Conservation (phyloP, 345 rosid genomes). For the Noccaea bulbosa region DNA sequence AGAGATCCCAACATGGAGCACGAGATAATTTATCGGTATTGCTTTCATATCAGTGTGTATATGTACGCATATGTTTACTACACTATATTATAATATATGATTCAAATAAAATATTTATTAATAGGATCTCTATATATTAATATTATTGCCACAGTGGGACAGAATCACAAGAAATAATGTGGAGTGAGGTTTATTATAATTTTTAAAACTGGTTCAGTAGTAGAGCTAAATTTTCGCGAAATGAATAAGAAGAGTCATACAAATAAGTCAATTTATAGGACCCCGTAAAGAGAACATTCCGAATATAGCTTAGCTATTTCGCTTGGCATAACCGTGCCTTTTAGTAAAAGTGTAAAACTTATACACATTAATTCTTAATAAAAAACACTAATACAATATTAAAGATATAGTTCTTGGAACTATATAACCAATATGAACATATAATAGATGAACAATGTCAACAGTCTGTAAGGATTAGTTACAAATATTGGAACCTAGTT, state of each 20-base stretch:
- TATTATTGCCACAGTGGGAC: conserved; percentile 41
- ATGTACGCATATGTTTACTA: conserved; percentile 39
- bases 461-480: conserved; percentile 1
- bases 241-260: conserved; percentile 15
- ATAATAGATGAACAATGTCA: not conserved
- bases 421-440: not conserved
- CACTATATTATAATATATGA: conserved; percentile 14
- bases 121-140: conserved; percentile 27
- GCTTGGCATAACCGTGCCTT: not conserved
- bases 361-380: no score
- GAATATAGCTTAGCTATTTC: not conserved
- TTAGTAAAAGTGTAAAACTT: not conserved
- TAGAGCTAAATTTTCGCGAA: conserved; percentile 26
- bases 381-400: no score
- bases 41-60: conserved; percentile 34
- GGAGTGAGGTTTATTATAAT: conserved; percentile 23
- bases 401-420: not conserved
- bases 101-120: conserved; percentile 22
- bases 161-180: conserved; percentile 42
- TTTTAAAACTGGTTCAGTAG: conserved; percentile 1
- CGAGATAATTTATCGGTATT: conserved; percentile 39
- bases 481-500: conserved; percentile 3
- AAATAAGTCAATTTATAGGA: conserved; percentile 6
- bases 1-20: conserved; percentile 46
- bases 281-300: conserved; percentile 4